Conservation (phyloP, 768 basidiomycete genomes). For the Pisolithus microcarpus region DNA sequence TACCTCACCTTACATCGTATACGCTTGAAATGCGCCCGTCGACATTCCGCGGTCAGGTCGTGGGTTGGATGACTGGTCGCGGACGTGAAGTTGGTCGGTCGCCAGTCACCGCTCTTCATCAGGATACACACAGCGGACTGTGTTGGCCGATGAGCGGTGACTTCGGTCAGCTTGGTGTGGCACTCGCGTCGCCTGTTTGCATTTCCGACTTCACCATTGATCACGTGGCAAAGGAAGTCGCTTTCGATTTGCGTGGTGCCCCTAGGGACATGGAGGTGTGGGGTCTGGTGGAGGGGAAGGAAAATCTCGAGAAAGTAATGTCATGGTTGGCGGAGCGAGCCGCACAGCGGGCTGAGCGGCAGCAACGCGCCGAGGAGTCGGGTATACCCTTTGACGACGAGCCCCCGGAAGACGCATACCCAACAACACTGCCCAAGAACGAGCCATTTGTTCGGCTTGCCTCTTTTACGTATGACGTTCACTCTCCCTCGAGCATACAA, state of each 20-base stretch:
- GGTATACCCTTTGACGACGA: constrained; percentile 13
- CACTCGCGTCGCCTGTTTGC: constrained; percentile 53
- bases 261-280: constrained; percentile 87
- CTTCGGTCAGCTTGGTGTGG: constrained; percentile 77
- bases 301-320: constrained; percentile 56
- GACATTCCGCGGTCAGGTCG: constrained; percentile 39
- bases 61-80: constrained; percentile 54
- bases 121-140: constrained; percentile 72
- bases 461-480: constrained; percentile 56
- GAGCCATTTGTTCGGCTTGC: constrained; percentile 59
- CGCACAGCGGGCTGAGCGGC: constrained; percentile 27
- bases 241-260: constrained; percentile 73
- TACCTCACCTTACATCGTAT: constrained; percentile 78
- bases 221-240: constrained; percentile 77
- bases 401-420: constrained; percentile 35
- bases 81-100: constrained; percentile 65
- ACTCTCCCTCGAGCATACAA: constrained; percentile 56
- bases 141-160: constrained; percentile 91
- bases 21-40: constrained; percentile 62
- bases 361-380: constrained; percentile 27
- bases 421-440: constrained; percentile 39
- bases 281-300: constrained; percentile 76
- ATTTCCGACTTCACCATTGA: constrained; percentile 74
- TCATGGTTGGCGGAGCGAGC: constrained; percentile 47
- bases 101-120: constrained; percentile 83